Percentiles rank a stretch among this genome's conserved stretches.
phyloP scores from a whole-genome alignment of 208 protist genomes.

The Borovskyia barvae region DNA sequence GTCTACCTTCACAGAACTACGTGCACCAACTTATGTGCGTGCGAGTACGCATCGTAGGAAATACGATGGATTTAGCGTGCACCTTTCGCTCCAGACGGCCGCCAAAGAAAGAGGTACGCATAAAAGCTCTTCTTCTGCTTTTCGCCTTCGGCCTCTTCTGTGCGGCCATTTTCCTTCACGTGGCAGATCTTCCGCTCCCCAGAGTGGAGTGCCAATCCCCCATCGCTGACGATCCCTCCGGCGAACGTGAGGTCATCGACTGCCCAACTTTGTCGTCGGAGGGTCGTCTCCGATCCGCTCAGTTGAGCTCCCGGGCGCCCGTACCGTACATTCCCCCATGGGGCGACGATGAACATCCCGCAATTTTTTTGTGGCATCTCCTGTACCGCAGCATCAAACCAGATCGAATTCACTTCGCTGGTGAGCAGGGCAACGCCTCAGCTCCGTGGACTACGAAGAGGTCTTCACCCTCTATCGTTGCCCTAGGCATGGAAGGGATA shows the following conservation, averaged over 20 bases:
- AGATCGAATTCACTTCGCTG: conserved; percentile 8
- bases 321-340: conserved; percentile 36
- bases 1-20: too few relatives aligned
- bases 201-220: conserved; percentile 11
- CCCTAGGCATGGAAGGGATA: too few relatives aligned
- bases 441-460: background rate
- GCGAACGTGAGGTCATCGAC: conserved; percentile 15
- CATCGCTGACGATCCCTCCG: conserved; percentile 19
- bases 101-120: conserved; percentile 5
- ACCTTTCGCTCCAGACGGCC: conserved; percentile 14
- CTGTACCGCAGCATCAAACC: conserved; percentile 34
- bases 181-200: conserved; percentile 29
- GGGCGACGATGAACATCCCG: conserved; percentile 18
- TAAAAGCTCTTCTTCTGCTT: conserved; percentile 3
- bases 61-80: conserved; percentile 1
- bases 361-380: conserved; percentile 28
- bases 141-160: conserved; percentile 17
- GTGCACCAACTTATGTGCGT: too few relatives aligned
- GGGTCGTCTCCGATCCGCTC: background rate
- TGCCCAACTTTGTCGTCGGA: conserved; percentile 15
- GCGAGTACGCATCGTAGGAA: background rate
- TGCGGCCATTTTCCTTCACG: background rate
- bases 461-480: background rate
- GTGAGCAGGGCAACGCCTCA: background rate
- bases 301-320: conserved; percentile 1